These are phyloP conservation scores for Fonsecaea pedrosoi DNA, from an alignment of 2,329 filamentous ascomycete species.

Conservation along the genomic window DNA sequence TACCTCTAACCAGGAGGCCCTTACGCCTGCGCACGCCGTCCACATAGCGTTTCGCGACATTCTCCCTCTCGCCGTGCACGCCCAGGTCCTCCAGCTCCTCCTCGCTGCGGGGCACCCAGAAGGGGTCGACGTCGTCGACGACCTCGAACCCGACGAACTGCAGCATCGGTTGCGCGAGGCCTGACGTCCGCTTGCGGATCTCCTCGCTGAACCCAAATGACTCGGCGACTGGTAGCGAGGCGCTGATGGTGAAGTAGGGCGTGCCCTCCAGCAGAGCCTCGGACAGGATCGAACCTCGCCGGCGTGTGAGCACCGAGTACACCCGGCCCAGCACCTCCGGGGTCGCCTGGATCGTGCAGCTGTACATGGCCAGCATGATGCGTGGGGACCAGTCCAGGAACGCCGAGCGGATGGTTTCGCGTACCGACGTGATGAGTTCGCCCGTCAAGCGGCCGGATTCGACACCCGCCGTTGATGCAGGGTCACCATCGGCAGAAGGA, in stretches of 20 bases:
- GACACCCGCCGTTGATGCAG: constrained; percentile 47
- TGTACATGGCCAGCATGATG: constrained; percentile 97
- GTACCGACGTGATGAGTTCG: constrained; percentile 88
- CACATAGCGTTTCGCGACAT: constrained; percentile 95
- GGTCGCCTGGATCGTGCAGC: constrained; percentile 90
- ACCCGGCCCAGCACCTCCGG: constrained; percentile 93
- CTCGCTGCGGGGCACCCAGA: constrained; percentile 96
- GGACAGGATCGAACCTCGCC: constrained; percentile 84
- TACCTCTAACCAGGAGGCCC: constrained; percentile 81
- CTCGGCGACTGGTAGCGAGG: constrained; percentile 87
- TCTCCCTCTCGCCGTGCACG: constrained; percentile 90
- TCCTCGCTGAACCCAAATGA: constrained; percentile 96
- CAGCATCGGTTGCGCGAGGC: constrained; percentile 88
- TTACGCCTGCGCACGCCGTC: constrained; percentile 86
- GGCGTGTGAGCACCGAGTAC: constrained; percentile 95
- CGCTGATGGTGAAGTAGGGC: constrained; percentile 92
- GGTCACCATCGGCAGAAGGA: constrained; percentile 55
- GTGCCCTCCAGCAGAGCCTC: constrained; percentile 95
- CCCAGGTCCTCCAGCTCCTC: constrained; percentile 96
- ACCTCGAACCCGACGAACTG: constrained; percentile 93
- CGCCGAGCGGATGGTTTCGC: constrained; percentile 79
- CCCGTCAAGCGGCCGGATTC: constrained; percentile 84
- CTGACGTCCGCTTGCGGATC: constrained; percentile 91
- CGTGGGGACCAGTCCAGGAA: constrained; percentile 96
- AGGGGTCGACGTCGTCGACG: constrained; percentile 85